Conservation (phyloP, 495 filamentous ascomycete species). For the Bombardia bombarda region DNA sequence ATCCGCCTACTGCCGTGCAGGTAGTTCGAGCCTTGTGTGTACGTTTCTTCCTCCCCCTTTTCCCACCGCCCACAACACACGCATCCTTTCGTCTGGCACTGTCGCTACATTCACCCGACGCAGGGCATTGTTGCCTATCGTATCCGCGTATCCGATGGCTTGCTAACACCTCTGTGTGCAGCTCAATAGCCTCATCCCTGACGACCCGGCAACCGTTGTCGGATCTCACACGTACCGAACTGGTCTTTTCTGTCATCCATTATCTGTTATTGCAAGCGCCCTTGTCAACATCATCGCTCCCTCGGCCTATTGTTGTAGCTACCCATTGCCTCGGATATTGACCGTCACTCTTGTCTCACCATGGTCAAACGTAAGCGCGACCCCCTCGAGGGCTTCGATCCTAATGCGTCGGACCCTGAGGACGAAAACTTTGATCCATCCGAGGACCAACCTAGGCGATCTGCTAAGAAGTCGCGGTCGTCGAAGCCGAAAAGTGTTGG, state of each 20-base stretch:
- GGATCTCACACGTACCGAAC: no score
- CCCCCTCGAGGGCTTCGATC: constrained; percentile 60
- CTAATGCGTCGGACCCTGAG: constrained; percentile 75
- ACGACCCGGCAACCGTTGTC: no score
- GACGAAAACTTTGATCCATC: constrained; percentile 66
- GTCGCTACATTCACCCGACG: no score
- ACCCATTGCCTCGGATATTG: not conserved
- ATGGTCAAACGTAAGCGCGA: constrained; percentile 54
- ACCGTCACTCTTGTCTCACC: not conserved
- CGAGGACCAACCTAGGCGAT: constrained; percentile 35
- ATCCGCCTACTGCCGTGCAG: no score
- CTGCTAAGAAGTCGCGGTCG: constrained; percentile 31
- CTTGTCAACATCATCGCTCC: not conserved
- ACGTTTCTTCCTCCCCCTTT: no score
- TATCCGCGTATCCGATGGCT: not conserved
- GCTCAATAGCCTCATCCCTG: not conserved
- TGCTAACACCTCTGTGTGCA: not conserved
- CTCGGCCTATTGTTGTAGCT: no score
- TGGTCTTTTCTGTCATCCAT: no score
- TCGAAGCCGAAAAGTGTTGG: constrained; percentile 21
- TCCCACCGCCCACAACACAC: no score
- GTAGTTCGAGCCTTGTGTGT: no score
- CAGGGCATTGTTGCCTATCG: no score
- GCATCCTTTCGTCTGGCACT: no score
- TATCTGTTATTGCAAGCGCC: not conserved